phyloP scores from a whole-genome alignment of 805 yeast species.

The Wickerhamomyces alni region DNA sequence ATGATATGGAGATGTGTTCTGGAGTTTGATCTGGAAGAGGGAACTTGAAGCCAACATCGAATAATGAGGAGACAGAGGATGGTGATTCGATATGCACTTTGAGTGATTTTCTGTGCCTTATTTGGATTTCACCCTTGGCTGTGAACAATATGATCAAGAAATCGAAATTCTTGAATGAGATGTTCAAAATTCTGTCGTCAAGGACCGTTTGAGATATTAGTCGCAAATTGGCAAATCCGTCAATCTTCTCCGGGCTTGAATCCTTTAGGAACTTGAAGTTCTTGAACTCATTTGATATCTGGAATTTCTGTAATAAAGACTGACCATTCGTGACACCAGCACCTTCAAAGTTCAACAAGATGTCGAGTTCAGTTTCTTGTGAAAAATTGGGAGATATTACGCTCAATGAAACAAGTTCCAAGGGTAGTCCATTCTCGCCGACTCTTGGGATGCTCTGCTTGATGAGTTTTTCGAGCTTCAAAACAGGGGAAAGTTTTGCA shows the following conservation, averaged over 20 bases:
- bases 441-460: slow-evolving; percentile 21
- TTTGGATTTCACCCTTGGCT: slow-evolving; percentile 39
- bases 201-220: slow-evolving; percentile 17
- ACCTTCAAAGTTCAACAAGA: slow-evolving; percentile 35
- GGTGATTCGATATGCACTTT: slow-evolving; percentile 23
- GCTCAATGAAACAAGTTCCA: slow-evolving; percentile 30
- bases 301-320: slow-evolving; percentile 18
- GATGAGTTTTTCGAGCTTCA: slow-evolving; percentile 29
- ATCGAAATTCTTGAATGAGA: slow-evolving; percentile 34
- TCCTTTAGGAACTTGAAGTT: slow-evolving; percentile 15
- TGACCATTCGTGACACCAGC: slow-evolving; percentile 16
- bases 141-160: slow-evolving; percentile 33
- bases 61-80: slow-evolving; percentile 32
- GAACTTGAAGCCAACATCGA: slow-evolving; percentile 51
- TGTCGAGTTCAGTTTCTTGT: slow-evolving; percentile 36
- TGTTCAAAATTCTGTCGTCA: slow-evolving; percentile 23
- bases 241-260: slow-evolving; percentile 11
- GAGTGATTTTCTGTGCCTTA: slow-evolving; percentile 35
- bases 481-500: slow-evolving; percentile 29
- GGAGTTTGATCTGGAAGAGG: slow-evolving; percentile 31
- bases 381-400: slow-evolving; percentile 40
- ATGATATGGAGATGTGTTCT: slow-evolving; percentile 38
- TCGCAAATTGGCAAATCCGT: slow-evolving; percentile 15
- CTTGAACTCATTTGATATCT: slow-evolving; percentile 17
- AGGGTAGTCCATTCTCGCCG: slow-evolving; percentile 23